These are phyloP conservation scores for Amylostereum chailletii DNA, from an alignment of 1,284 basidiomycete genomes.

Conservation along the genomic window DNA sequence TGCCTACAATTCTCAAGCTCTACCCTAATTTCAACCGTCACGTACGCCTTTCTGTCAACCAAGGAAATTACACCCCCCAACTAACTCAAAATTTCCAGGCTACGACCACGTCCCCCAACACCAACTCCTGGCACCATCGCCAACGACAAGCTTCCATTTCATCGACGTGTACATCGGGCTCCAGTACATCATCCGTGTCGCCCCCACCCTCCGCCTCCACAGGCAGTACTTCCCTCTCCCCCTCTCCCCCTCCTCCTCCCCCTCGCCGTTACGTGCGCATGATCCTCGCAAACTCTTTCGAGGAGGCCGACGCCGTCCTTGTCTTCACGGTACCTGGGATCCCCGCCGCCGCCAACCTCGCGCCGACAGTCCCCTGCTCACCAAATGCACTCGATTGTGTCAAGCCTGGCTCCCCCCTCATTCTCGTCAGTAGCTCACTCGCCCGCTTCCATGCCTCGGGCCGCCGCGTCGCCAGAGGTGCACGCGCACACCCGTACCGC, in stretches of 20 bases:
- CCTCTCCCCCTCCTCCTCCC: slow-evolving; percentile 13
- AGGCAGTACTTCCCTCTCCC: slow-evolving; percentile 13
- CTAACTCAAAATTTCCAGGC: background rate
- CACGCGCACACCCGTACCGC: slow-evolving; percentile 48
- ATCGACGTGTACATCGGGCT: slow-evolving; percentile 15
- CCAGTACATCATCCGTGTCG: slow-evolving; percentile 14
- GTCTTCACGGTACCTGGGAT: slow-evolving; percentile 25
- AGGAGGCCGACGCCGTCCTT: slow-evolving; percentile 45
- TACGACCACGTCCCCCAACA: slow-evolving; percentile 6
- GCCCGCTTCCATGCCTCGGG: slow-evolving; percentile 25
- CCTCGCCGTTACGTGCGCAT: slow-evolving; percentile 28
- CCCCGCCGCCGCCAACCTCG: slow-evolving; percentile 4
- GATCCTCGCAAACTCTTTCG: slow-evolving; percentile 34
- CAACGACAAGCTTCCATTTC: slow-evolving; percentile 25
- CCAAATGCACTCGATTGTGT: slow-evolving; percentile 10
- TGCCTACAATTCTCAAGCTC: slow-evolving; percentile 17
- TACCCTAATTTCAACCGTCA: slow-evolving; percentile 16
- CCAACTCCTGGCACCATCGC: slow-evolving; percentile 14
- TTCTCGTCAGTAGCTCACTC: slow-evolving; percentile 38
- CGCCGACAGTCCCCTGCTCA: slow-evolving; percentile 15
- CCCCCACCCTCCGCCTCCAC: slow-evolving; percentile 16
- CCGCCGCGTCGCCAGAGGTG: slow-evolving; percentile 32
- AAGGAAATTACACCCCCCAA: slow-evolving; percentile 2
- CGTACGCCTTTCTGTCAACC: background rate
- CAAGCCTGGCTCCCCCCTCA: slow-evolving; percentile 21